Conservation (phyloP, 1,139 yeast genomes). For the Protomyces inouyei region DNA sequence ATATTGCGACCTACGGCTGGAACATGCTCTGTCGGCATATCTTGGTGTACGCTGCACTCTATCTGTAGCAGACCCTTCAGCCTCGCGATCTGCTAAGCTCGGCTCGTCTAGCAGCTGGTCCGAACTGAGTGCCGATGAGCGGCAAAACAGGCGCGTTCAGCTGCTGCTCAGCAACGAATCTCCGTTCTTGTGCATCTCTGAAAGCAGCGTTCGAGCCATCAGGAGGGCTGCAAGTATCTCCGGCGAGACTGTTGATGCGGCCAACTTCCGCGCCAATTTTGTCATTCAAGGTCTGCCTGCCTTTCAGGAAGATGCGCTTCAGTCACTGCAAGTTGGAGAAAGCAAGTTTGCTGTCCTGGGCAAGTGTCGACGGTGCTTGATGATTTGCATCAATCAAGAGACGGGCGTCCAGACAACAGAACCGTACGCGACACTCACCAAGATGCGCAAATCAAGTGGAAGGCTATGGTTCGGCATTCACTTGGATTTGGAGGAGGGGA, state of each 20-base stretch:
- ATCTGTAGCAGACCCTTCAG: background rate
- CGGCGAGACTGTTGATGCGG: background rate
- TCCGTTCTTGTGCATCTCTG: conserved; percentile 7
- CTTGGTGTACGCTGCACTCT: conserved; percentile 15
- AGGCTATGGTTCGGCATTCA: conserved; percentile 15
- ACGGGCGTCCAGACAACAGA: conserved; percentile 3
- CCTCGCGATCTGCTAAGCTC: background rate
- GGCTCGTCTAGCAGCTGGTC: conserved; percentile 1
- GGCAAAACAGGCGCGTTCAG: background rate
- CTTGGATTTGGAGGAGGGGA: conserved; percentile 1
- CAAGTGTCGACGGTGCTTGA: conserved; percentile 12
- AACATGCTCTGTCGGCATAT: background rate
- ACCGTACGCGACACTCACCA: conserved; percentile 5
- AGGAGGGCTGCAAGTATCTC: background rate
- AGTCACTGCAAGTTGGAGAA: background rate
- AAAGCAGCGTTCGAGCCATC: background rate
- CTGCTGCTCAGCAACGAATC: conserved; percentile 13
- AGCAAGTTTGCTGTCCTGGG: conserved; percentile 9
- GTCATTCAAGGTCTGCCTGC: conserved; percentile 2
- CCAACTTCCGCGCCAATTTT: conserved; percentile 14
- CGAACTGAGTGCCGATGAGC: background rate
- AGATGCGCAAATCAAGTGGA: background rate
- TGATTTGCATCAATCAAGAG: conserved; percentile 18
- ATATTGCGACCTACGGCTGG: background rate
- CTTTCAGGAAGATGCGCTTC: conserved; percentile 7